These are phyloP conservation scores for Hypholoma sublateritium DNA, from an alignment of 768 basidiomycete species.

Conservation along the genomic window DNA sequence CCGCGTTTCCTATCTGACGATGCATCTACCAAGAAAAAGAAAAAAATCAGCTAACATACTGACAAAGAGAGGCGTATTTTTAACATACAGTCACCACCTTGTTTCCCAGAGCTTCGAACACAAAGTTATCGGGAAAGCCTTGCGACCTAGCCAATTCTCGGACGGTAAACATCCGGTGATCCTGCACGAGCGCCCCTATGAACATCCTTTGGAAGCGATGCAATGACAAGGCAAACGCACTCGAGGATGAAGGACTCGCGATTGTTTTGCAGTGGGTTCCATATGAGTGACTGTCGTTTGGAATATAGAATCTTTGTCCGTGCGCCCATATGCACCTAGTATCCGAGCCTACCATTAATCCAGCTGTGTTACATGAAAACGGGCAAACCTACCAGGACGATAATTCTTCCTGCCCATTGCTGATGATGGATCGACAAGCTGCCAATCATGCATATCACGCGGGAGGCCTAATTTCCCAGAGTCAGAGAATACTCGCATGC, in stretches of 20 bases:
- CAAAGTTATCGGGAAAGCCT: slow-evolving; percentile 77
- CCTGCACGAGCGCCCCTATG: slow-evolving; percentile 37
- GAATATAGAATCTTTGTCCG: slow-evolving; percentile 57
- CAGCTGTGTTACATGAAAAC: neutral
- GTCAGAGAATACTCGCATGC: neutral
- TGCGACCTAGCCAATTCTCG: slow-evolving; percentile 80
- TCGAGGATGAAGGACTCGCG: slow-evolving; percentile 63
- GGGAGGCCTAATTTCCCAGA: slow-evolving; percentile 36
- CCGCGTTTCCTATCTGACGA: slow-evolving; percentile 80
- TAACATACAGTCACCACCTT: slow-evolving; percentile 60
- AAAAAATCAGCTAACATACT: neutral
- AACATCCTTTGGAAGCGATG: neutral
- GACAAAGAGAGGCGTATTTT: neutral
- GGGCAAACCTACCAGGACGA: slow-evolving; percentile 39
- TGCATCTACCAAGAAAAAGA: slow-evolving; percentile 53
- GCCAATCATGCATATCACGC: slow-evolving; percentile 55
- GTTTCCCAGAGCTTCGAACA: slow-evolving; percentile 52
- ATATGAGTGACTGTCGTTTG: slow-evolving; percentile 79
- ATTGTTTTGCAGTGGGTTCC: slow-evolving; percentile 77
- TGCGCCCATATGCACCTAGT: slow-evolving; percentile 58
- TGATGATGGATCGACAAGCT: slow-evolving; percentile 58
- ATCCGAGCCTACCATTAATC: neutral
- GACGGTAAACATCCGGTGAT: slow-evolving; percentile 68
- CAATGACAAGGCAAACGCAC: slow-evolving; percentile 35
- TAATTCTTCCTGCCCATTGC: slow-evolving; percentile 53